A percentile compares a stretch with the other conserved stretches of the same genome.
These are phyloP conservation scores for Neoboletus magnificus DNA, from an alignment of 768 basidiomycete genomes.

Conservation along the genomic window DNA sequence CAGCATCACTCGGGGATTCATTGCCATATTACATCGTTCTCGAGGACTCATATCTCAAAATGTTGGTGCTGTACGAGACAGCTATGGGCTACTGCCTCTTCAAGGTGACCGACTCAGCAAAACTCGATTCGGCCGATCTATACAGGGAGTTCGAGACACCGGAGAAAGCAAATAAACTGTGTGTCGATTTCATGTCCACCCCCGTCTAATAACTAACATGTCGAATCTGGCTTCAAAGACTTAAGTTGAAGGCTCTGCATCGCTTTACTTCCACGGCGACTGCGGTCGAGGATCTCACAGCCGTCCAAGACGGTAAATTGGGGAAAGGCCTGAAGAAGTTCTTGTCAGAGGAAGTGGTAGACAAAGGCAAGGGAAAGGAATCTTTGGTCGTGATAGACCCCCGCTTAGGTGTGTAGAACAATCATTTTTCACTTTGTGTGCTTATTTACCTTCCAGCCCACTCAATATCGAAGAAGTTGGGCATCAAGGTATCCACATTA, in stretches of 20 bases:
- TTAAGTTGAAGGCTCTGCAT: constrained; percentile 94
- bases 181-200: constrained; percentile 34
- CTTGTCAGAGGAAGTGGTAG: constrained; percentile 77
- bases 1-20: not conserved
- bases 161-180: constrained; percentile 91
- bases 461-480: constrained; percentile 91
- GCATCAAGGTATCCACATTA: constrained; percentile 75
- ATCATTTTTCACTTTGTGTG: not conserved
- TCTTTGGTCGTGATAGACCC: constrained; percentile 82
- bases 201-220: constrained; percentile 8
- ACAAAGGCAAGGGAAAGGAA: constrained; percentile 91
- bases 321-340: constrained; percentile 94
- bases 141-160: constrained; percentile 93
- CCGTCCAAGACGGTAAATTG: constrained; percentile 88
- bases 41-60: constrained; percentile 33
- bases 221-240: constrained; percentile 42
- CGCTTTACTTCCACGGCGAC: constrained; percentile 95
- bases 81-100: constrained; percentile 97
- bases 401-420: constrained; percentile 69
- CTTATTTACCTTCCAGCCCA: constrained; percentile 46
- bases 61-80: constrained; percentile 97
- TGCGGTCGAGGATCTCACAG: constrained; percentile 95
- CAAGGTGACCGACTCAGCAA: constrained; percentile 88
- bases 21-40: not conserved
- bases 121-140: constrained; percentile 80